Percentiles rank a stretch among this genome's conserved stretches.
Evolutionary conservation across 257 asterid species (phyloP).

Genomic region (Forsythia suspensa): DNA sequence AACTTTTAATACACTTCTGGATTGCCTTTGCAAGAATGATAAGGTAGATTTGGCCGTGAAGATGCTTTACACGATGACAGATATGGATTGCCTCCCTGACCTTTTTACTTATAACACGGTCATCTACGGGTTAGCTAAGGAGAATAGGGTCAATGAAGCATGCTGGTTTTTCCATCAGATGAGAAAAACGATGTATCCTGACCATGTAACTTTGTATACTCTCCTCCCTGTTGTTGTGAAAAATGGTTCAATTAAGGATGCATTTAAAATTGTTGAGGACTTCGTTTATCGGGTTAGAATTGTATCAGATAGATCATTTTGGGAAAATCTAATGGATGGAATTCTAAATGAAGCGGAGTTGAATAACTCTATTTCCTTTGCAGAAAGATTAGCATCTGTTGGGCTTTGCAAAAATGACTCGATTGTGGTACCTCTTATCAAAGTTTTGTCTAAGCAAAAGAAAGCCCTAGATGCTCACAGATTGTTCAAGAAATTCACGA

Average conservation of each 20-base stretch:
- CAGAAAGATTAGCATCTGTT: slow-evolving; percentile 49
- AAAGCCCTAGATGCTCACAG: slow-evolving; percentile 69
- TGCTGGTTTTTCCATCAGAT: slow-evolving; percentile 90
- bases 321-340: slow-evolving; percentile 73
- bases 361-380: slow-evolving; percentile 52
- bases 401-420: slow-evolving; percentile 74
- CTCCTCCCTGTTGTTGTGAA: slow-evolving; percentile 77
- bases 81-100: slow-evolving; percentile 67
- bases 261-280: slow-evolving; percentile 55
- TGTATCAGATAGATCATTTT: slow-evolving; percentile 42
- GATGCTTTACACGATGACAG: slow-evolving; percentile 71
- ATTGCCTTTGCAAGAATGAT: slow-evolving; percentile 80
- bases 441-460: slow-evolving; percentile 64
- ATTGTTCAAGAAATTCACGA: slow-evolving; percentile 54
- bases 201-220: slow-evolving; percentile 63
- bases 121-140: slow-evolving; percentile 74
- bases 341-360: slow-evolving; percentile 64
- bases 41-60: slow-evolving; percentile 70
- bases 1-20: slow-evolving; percentile 80
- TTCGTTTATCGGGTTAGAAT: slow-evolving; percentile 37
- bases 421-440: slow-evolving; percentile 60
- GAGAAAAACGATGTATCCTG: slow-evolving; percentile 71
- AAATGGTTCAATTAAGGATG: slow-evolving; percentile 66
- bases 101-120: slow-evolving; percentile 79
- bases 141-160: slow-evolving; percentile 68